Conservation (phyloP, 495 filamentous ascomycete genomes). For the Xylaria cubensis region DNA sequence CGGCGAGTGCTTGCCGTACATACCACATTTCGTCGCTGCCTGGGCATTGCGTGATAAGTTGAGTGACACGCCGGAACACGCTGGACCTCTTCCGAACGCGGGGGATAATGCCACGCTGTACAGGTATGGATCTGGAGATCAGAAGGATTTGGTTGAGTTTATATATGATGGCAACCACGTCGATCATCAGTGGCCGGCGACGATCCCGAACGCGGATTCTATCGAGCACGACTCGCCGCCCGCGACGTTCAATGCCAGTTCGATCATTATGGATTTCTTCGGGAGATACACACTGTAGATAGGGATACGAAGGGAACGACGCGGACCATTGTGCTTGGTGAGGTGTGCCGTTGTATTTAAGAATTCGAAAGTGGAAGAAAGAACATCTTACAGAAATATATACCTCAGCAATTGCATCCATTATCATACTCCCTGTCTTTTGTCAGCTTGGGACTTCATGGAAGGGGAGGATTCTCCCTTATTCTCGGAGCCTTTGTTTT, state of each 20-base stretch:
- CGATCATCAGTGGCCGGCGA: constrained; percentile 56
- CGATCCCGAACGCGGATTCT: constrained; percentile 48
- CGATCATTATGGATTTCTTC: constrained; percentile 51
- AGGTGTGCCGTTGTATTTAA: not conserved
- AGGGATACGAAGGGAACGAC: not conserved
- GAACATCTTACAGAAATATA: not conserved
- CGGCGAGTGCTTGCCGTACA: constrained; percentile 43
- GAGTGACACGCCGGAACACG: constrained; percentile 32
- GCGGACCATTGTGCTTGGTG: not conserved
- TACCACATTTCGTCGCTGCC: constrained; percentile 47
- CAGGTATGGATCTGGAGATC: constrained; percentile 16
- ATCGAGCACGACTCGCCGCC: constrained; percentile 27
- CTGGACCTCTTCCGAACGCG: not conserved
- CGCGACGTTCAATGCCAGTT: constrained; percentile 47
- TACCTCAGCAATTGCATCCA: not conserved
- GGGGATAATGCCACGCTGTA: constrained; percentile 7
- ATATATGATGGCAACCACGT: constrained; percentile 41
- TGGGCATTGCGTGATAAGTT: constrained; percentile 50
- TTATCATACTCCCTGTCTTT: not conserved
- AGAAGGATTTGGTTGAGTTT: constrained; percentile 34
- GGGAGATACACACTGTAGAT: constrained; percentile 29
- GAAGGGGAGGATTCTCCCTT: too few species aligned
- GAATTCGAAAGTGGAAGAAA: not conserved
- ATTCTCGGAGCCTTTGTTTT: too few species aligned
- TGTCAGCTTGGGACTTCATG: not conserved